phyloP scores from a whole-genome alignment of 1,284 basidiomycete genomes.

The Boletus calvinii region DNA sequence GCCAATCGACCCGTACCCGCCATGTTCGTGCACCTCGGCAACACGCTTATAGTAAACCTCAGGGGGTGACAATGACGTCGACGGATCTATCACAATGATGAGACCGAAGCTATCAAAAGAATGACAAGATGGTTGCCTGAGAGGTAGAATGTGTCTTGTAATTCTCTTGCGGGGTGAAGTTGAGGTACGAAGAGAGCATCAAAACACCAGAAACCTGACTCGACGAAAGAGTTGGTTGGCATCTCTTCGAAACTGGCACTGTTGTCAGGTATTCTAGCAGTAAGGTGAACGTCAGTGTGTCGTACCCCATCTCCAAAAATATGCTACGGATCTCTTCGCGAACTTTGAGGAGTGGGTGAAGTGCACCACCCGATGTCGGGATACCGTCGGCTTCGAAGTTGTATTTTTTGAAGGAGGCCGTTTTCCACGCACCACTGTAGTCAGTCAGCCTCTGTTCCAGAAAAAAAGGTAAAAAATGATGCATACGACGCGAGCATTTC shows the following conservation, averaged over 20 bases:
- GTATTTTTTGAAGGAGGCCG: slow-evolving; percentile 93
- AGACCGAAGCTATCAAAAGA: background rate
- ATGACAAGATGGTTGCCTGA: slow-evolving; percentile 56
- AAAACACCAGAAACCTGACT: slow-evolving; percentile 99
- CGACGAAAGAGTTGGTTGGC: slow-evolving; percentile 97
- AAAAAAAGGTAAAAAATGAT: slow-evolving; percentile 6
- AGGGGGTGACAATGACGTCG: slow-evolving; percentile 74
- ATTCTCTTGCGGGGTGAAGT: slow-evolving; percentile 96
- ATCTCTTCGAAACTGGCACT: slow-evolving; percentile 89
- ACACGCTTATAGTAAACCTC: slow-evolving; percentile 90
- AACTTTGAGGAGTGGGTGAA: slow-evolving; percentile 97
- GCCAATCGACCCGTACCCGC: slow-evolving; percentile 93
- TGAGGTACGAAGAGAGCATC: slow-evolving; percentile 98
- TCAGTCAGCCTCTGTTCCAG: slow-evolving; percentile 2
- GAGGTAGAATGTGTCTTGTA: slow-evolving; percentile 99
- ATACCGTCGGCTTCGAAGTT: slow-evolving; percentile 98
- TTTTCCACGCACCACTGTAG: slow-evolving; percentile 86
- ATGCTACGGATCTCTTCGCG: slow-evolving; percentile 97
- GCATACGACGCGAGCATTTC: slow-evolving; percentile 91
- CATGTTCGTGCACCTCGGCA: slow-evolving; percentile 83
- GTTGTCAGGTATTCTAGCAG: slow-evolving; percentile 1
- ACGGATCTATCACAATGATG: slow-evolving; percentile 65
- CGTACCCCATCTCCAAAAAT: slow-evolving; percentile 98
- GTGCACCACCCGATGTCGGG: slow-evolving; percentile 84
- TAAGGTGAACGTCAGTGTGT: background rate